A percentile compares a stretch with the other conserved stretches of the same genome.
These are phyloP conservation scores for Closterium sp. DNA, from an alignment of 139 green algal genomes.

Conservation along the genomic window DNA sequence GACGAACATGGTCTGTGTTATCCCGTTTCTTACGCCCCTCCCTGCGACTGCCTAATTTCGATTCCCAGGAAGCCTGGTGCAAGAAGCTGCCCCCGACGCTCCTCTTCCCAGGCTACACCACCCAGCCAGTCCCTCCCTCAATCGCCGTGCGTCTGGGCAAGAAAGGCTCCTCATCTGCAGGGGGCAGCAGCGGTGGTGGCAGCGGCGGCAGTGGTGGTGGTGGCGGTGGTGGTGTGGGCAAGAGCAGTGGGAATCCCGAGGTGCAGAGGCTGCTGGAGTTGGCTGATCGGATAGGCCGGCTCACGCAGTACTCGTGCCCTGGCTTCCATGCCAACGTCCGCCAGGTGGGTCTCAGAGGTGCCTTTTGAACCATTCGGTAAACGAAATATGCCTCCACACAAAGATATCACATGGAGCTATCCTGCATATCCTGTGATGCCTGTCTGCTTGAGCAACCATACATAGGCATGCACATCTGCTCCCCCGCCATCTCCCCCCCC, in stretches of 20 bases:
- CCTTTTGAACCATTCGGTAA: too few species aligned
- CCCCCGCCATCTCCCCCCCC: too few species aligned
- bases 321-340: conserved; percentile 6
- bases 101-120: conserved; percentile 15
- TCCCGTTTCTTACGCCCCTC: neutral
- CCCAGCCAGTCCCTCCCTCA: neutral
- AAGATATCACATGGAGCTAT: too few species aligned
- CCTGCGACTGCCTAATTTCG: neutral
- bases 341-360: neutral
- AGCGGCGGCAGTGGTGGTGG: neutral
- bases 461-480: too few species aligned
- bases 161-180: neutral
- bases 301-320: conserved; percentile 17
- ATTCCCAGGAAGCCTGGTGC: conserved; percentile 13
- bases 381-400: too few species aligned
- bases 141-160: neutral
- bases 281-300: conserved; percentile 1
- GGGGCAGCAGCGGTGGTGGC: neutral
- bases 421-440: too few species aligned
- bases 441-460: too few species aligned
- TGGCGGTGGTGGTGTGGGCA: neutral
- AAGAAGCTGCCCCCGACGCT: conserved; percentile 25
- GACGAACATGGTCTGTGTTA: neutral
- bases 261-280: neutral
- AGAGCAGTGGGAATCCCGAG: neutral